These are phyloP conservation scores for Xylaria multiplex DNA, from an alignment of 2,329 filamentous ascomycete species.

Conservation along the genomic window DNA sequence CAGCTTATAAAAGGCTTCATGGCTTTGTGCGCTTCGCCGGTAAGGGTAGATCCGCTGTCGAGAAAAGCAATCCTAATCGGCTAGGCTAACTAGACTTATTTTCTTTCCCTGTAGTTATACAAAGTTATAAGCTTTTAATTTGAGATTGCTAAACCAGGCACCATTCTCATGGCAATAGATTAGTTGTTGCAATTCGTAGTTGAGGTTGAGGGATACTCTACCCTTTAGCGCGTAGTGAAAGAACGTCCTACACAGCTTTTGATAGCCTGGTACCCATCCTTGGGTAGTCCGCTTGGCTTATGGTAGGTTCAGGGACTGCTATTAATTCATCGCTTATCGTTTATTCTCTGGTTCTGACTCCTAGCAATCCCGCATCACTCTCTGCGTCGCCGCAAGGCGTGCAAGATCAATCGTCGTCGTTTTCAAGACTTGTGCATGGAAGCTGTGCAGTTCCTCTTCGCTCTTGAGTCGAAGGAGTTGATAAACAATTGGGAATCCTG, in stretches of 20 bases:
- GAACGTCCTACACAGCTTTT: neutral
- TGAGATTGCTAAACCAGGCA: constrained; percentile 15
- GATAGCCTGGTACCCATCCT: neutral
- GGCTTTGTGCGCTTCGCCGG: neutral
- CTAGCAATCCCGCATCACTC: neutral
- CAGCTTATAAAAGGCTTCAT: constrained; percentile 12
- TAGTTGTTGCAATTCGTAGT: neutral
- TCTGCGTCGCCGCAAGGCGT: neutral
- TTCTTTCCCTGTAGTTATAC: constrained; percentile 14
- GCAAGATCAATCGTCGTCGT: neutral
- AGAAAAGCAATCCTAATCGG: constrained; percentile 21
- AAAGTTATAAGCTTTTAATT: constrained; percentile 14
- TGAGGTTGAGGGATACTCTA: neutral
- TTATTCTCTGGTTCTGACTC: no score
- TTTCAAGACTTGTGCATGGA: neutral
- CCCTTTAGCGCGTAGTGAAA: neutral
- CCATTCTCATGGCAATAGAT: neutral
- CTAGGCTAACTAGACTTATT: constrained; percentile 6
- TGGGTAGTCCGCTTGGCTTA: no score
- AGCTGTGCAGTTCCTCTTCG: neutral
- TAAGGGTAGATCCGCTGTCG: constrained; percentile 21
- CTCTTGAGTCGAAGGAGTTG: neutral
- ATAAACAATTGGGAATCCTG: neutral
- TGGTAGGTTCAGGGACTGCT: no score
- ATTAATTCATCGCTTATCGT: no score